These are phyloP conservation scores for Athelia sp. DNA, from an alignment of 1,284 basidiomycete genomes.

Conservation along the genomic window DNA sequence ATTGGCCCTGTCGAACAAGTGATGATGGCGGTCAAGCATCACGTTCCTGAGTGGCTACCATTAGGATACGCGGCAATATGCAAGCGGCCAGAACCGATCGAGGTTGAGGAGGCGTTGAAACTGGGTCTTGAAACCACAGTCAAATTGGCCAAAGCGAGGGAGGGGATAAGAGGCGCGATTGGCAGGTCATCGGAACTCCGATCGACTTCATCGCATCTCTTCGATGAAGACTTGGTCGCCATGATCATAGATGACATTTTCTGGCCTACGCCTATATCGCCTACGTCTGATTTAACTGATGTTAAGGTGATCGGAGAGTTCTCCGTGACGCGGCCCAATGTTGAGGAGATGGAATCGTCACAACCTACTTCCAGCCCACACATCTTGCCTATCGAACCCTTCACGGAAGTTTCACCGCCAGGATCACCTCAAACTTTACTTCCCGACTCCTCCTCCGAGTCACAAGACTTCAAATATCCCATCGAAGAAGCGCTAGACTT, in stretches of 20 bases:
- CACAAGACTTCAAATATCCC: too few relatives aligned
- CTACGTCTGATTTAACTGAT: not conserved
- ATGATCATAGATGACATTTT: not conserved
- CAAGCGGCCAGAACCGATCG: conserved; percentile 25
- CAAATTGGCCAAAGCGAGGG: conserved; percentile 19
- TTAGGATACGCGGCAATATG: conserved; percentile 34
- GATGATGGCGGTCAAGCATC: conserved; percentile 29
- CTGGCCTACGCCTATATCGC: not conserved
- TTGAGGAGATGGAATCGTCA: too few relatives aligned
- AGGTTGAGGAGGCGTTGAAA: conserved; percentile 28
- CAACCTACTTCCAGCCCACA: too few relatives aligned
- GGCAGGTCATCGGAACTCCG: not conserved
- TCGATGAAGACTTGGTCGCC: not conserved
- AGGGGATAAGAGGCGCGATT: conserved; percentile 7
- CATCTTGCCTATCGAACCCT: too few relatives aligned
- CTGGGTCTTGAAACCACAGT: conserved; percentile 25
- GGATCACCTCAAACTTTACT: too few relatives aligned
- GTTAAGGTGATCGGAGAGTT: too few relatives aligned
- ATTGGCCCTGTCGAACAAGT: conserved; percentile 30
- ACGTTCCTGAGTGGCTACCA: conserved; percentile 31
- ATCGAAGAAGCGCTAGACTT: too few relatives aligned
- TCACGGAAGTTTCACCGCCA: too few relatives aligned
- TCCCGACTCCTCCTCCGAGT: too few relatives aligned
- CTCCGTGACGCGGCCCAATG: too few relatives aligned
- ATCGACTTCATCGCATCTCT: not conserved